Percentiles rank a stretch among this genome's conserved stretches.
phyloP scores from a whole-genome alignment of 257 asterid genomes.

The Cynanchum wilfordii region DNA sequence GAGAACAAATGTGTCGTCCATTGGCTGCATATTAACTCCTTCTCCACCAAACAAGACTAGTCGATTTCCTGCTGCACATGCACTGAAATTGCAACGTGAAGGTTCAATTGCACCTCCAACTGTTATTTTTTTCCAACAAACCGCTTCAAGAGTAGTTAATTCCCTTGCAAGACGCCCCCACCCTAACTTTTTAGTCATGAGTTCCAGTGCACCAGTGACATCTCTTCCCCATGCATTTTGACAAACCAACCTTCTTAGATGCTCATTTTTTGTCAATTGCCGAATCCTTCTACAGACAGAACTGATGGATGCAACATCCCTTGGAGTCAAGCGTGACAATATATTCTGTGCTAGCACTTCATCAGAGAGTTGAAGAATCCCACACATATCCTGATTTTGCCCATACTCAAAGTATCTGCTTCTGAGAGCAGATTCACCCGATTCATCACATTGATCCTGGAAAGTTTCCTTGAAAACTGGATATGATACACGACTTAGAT shows the following conservation, averaged over 20 bases:
- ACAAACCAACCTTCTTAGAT: slow-evolving; percentile 75
- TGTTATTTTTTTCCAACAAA: slow-evolving; percentile 72
- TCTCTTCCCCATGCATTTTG: slow-evolving; percentile 96
- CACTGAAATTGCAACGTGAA: slow-evolving; percentile 84
- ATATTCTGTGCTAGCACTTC: slow-evolving; percentile 86
- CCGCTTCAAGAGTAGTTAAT: slow-evolving; percentile 82
- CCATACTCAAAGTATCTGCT: slow-evolving; percentile 30
- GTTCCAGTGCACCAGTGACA: slow-evolving; percentile 70
- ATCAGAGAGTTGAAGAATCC: slow-evolving; percentile 73
- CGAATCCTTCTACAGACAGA: slow-evolving; percentile 84
- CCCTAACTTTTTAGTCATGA: slow-evolving; percentile 68
- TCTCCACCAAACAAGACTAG: slow-evolving; percentile 87
- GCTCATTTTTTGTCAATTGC: slow-evolving; percentile 68
- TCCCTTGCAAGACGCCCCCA: slow-evolving; percentile 95
- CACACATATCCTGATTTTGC: slow-evolving; percentile 43
- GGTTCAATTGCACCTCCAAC: slow-evolving; percentile 88
- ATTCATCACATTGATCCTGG: slow-evolving; percentile 31
- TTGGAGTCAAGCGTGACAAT: slow-evolving; percentile 68
- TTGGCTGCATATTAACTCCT: slow-evolving; percentile 92
- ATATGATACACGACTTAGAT: slow-evolving; percentile 63
- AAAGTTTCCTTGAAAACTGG: slow-evolving; percentile 74
- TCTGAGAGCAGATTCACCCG: slow-evolving; percentile 31
- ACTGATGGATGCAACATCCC: slow-evolving; percentile 89
- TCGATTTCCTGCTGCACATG: slow-evolving; percentile 86
- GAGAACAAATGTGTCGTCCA: slow-evolving; percentile 90